These are phyloP conservation scores for Cadophora gregata DNA, from an alignment of 2,329 filamentous ascomycete genomes.

Conservation along the genomic window DNA sequence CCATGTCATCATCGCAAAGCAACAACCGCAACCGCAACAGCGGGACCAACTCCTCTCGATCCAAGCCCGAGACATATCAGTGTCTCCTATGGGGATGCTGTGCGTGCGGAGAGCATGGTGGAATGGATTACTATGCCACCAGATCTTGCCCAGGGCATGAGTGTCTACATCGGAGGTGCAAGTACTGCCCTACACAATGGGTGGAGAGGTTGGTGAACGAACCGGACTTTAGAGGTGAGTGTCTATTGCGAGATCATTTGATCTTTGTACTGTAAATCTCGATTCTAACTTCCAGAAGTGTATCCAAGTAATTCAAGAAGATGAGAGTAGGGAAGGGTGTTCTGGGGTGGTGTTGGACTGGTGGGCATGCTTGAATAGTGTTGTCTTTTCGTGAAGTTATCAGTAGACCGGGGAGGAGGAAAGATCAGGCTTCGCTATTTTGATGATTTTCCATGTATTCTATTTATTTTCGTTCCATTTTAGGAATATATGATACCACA, in stretches of 20 bases:
- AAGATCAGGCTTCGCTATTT: neutral
- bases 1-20: neutral
- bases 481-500: neutral
- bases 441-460: neutral
- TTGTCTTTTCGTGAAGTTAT: too few relatives aligned
- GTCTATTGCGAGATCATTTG: neutral
- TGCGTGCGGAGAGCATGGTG: neutral
- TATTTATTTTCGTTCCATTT: neutral
- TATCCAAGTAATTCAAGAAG: neutral
- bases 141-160: neutral
- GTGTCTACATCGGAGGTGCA: neutral
- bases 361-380: too few relatives aligned
- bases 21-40: neutral
- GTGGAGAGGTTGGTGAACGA: neutral
- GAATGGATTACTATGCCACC: neutral
- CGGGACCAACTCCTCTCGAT: neutral
- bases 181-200: neutral
- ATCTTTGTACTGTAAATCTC: neutral
- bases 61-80: neutral
- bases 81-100: neutral
- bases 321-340: neutral
- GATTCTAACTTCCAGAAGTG: neutral
- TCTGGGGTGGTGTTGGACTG: too few relatives aligned
- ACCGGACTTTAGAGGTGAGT: neutral
- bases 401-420: too few relatives aligned